Evolutionary conservation across 176 grass and related monocot species (phyloP), one percentile per base, ranked within the genome.

Genomic region (Puccinellia tenuiflora): DNA sequence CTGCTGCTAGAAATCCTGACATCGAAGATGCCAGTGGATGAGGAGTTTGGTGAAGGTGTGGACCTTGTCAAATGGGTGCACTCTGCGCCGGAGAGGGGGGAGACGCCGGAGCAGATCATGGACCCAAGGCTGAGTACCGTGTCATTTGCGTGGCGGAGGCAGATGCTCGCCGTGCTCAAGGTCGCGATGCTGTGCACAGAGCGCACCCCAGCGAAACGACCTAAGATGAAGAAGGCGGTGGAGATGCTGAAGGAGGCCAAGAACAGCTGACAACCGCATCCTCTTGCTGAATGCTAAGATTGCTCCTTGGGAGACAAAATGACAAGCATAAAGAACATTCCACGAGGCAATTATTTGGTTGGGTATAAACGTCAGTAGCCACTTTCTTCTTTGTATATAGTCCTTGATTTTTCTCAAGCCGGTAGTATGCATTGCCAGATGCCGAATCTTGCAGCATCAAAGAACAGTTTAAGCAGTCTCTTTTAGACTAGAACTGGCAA

Each of bases 51-150:
- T 2, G 96, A 98, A 63, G 96, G 91, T 18, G 75, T 98, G 35
- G 96, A 98, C 87, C 83, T 98, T 76, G 96, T 93, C 45, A 95
- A 93, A 78, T 98, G 96, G 96, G 96, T 98, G 76, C 92, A 93
- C 68, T 78, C 78, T 7, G 92, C 96, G 0, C 82, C 92, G 0
- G 86, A 25, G 4, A 87, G 96, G 55, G 89, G 90, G 0, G 96
- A 95, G 85, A 91, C 87, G 0, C 92, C 90, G 3, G 96, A 98
- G 85, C 96, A 98, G 68, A 95, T 98, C 65, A 98, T 98, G 96
- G 96, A 98, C 65, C 88, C 92, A 0, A 91, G 89, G 68, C 83
- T 98, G 57, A 98, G 96, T 52, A 91, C 96, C 0, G 83, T 93
- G 63, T 93, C 96, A 0, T 98, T 98, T 24, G 90, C 85, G 8